Evolutionary conservation across 2,329 filamentous ascomycete species (phyloP), one percentile per base, ranked within the genome.

Genomic region (Waltergamsia citrina): DNA sequence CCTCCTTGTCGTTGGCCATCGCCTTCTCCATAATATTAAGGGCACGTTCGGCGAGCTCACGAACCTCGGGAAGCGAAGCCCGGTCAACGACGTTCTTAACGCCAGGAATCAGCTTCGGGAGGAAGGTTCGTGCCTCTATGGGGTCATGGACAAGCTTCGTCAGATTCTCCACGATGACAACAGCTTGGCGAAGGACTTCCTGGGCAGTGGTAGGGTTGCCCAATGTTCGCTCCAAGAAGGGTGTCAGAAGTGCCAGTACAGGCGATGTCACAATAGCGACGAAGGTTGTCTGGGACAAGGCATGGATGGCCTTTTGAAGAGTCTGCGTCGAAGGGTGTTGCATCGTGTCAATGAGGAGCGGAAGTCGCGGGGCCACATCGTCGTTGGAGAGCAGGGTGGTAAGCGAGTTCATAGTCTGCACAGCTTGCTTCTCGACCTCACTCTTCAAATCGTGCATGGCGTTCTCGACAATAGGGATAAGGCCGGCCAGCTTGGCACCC

Each of bases 71-170:
- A 2, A 96, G 74, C 26, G 92, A 94, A 19, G 92, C 90, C 42
- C 87, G 78, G 46, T 93, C 80, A 45, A 80, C 77, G 38, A 98
- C 90, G 36, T 71, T 74, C 67, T 95, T 86, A 30, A 98, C 84
- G 74, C 92, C 92, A 28, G 92, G 92, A 52, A 85, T 83, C 34
- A 98, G 70, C 62, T 94, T 95, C 33, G 92, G 92, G 54, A 98
- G 63, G 71, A 98, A 98, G 36, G 85, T 85, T 44, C 92, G 76
- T 22, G 92, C 92, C 66, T 98, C 92, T 39, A 94, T 78, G 11
- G 92, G 92, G 56, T 81, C 88, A 59, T 98, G 92, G 19, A 98
- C 92, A 21, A 98, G 78, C 67, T 94, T 96, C 40, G 92, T 98
- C 65, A 98, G 68, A 64, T 98, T 98, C 65, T 98, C 92, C 15